Conservation (phyloP, 176 grass and related monocot species). For the Sorghum bicolor region Sorghum_bicolor_NCBIv3 NC_012875.2:59760001-59760500, state of each 20-base stretch:
- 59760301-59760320: constrained; percentile 50
- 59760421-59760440: constrained; percentile 49
- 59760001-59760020: constrained; percentile 40
- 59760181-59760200: constrained; percentile 50
- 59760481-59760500: constrained; percentile 60
- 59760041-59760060: constrained; percentile 48
- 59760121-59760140: constrained; percentile 50
- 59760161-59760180: constrained; percentile 43
- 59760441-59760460: constrained; percentile 51
- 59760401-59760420: neutral
- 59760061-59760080: constrained; percentile 45
- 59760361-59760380: constrained; percentile 38
- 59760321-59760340: constrained; percentile 55
- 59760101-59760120: constrained; percentile 41
- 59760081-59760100: constrained; percentile 58
- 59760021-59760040: constrained; percentile 51
- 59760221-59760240: constrained; percentile 53
- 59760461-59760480: constrained; percentile 60
- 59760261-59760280: constrained; percentile 34
- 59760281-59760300: constrained; percentile 39
- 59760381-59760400: neutral
- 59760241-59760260: constrained; percentile 35
- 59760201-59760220: constrained; percentile 50
- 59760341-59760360: constrained; percentile 31
- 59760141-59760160: constrained; percentile 54